phyloP scores from a whole-genome alignment of 768 basidiomycete genomes.

The Tricholoma terreum region DNA sequence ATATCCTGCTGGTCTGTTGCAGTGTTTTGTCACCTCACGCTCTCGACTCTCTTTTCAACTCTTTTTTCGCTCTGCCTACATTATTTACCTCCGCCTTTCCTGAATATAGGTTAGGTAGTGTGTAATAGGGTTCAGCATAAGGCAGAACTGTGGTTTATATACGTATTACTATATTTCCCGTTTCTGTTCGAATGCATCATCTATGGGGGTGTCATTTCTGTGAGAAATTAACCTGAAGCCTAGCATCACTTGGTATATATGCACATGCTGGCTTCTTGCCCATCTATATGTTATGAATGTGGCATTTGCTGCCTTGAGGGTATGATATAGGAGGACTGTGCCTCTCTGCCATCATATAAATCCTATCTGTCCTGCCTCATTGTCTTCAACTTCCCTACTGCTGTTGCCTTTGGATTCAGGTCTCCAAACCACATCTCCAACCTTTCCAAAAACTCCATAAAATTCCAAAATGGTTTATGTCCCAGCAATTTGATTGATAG shows the following conservation, averaged over 20 bases:
- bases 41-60: conserved; percentile 3
- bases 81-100: conserved; percentile 1
- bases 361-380: too few relatives aligned
- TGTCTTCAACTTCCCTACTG: too few relatives aligned
- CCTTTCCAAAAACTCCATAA: not conserved
- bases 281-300: too few relatives aligned
- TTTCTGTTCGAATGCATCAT: conserved; percentile 1
- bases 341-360: not conserved
- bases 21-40: conserved; percentile 14
- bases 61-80: conserved; percentile 9
- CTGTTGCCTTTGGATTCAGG: not conserved
- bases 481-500: not conserved
- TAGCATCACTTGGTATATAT: too few relatives aligned
- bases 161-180: not conserved
- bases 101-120: conserved; percentile 7
- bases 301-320: too few relatives aligned
- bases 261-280: too few relatives aligned
- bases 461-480: not conserved
- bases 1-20: conserved; percentile 12
- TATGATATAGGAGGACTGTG: too few relatives aligned
- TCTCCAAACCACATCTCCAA: not conserved
- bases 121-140: conserved; percentile 12
- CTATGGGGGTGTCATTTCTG: too few relatives aligned
- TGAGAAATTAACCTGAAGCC: too few relatives aligned
- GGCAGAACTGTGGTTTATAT: not conserved